Evolutionary conservation across 495 filamentous ascomycete genomes (phyloP).

Genomic region (Daldinia loculata): DNA sequence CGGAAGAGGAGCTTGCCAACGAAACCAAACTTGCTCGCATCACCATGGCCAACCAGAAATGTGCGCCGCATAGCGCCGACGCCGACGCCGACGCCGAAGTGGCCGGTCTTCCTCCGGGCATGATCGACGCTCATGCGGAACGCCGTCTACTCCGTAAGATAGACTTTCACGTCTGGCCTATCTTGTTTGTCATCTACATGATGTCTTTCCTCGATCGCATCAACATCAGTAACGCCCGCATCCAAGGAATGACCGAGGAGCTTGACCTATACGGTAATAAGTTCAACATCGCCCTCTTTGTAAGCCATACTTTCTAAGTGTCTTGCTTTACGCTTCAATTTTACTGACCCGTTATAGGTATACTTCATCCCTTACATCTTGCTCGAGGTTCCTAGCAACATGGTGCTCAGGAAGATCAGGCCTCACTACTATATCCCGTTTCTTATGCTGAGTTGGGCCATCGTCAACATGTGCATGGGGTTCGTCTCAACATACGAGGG

Average conservation of each 20-base stretch:
- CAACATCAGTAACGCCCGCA: conserved; percentile 70
- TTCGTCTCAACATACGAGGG: conserved; percentile 59
- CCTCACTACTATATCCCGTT: conserved; percentile 63
- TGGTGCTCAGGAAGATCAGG: conserved; percentile 59
- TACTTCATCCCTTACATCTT: conserved; percentile 73
- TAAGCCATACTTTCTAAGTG: conserved; percentile 37
- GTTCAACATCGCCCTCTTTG: conserved; percentile 69
- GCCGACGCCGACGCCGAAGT: background rate
- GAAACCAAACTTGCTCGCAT: conserved; percentile 1
- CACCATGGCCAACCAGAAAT: conserved; percentile 19
- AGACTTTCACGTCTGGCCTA: conserved; percentile 51
- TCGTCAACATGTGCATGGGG: conserved; percentile 62
- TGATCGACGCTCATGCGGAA: conserved; percentile 40
- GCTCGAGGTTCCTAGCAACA: conserved; percentile 67
- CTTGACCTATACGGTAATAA: conserved; percentile 64
- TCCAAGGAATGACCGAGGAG: conserved; percentile 67
- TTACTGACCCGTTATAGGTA: conserved; percentile 31
- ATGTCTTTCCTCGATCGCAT: conserved; percentile 61
- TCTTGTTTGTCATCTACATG: conserved; percentile 55
- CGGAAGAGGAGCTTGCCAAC: conserved; percentile 26
- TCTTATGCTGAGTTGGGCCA: conserved; percentile 66
- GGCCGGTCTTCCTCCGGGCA: conserved; percentile 5
- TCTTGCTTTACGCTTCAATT: too few relatives aligned
- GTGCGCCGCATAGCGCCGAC: background rate
- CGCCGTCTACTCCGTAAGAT: conserved; percentile 48